A percentile compares a stretch with the other conserved stretches of the same genome.
phyloP scores from a whole-genome alignment of 768 basidiomycete species.

The Suillus lakei region DNA sequence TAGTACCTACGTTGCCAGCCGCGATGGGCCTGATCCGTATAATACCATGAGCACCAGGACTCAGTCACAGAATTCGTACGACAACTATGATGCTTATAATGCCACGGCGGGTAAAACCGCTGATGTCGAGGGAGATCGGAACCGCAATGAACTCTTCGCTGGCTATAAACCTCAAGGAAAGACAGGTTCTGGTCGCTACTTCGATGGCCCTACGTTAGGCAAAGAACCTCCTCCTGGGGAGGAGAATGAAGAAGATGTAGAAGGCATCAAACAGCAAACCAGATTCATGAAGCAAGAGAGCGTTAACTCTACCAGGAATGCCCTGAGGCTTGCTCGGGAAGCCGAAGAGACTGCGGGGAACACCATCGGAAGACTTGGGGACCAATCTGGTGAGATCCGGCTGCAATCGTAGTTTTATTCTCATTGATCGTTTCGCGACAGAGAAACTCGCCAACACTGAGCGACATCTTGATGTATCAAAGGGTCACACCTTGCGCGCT shows the following conservation, averaged over 20 bases:
- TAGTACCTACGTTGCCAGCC: constrained; percentile 69
- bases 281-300: constrained; percentile 90
- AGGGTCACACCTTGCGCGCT: constrained; percentile 85
- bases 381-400: constrained; percentile 81
- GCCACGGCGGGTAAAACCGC: constrained; percentile 9
- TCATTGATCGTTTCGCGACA: constrained; percentile 29
- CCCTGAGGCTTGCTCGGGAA: constrained; percentile 90
- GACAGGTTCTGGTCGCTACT: constrained; percentile 65
- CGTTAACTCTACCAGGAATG: constrained; percentile 88
- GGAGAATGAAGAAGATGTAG: constrained; percentile 86
- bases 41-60: constrained; percentile 32
- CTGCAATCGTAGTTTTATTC: constrained; percentile 5
- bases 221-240: constrained; percentile 61
- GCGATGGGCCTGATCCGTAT: constrained; percentile 65
- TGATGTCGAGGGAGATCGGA: constrained; percentile 55
- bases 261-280: constrained; percentile 94
- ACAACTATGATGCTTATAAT: constrained; percentile 28
- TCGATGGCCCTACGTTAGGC: constrained; percentile 59
- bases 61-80: constrained; percentile 27
- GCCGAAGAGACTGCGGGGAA: constrained; percentile 94
- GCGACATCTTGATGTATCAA: constrained; percentile 91
- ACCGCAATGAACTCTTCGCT: constrained; percentile 76
- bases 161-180: constrained; percentile 67
- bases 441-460: constrained; percentile 94
- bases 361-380: constrained; percentile 82